Evolutionary conservation across 1,284 basidiomycete species (phyloP).

Genomic region (Malassezia dermatis): DNA sequence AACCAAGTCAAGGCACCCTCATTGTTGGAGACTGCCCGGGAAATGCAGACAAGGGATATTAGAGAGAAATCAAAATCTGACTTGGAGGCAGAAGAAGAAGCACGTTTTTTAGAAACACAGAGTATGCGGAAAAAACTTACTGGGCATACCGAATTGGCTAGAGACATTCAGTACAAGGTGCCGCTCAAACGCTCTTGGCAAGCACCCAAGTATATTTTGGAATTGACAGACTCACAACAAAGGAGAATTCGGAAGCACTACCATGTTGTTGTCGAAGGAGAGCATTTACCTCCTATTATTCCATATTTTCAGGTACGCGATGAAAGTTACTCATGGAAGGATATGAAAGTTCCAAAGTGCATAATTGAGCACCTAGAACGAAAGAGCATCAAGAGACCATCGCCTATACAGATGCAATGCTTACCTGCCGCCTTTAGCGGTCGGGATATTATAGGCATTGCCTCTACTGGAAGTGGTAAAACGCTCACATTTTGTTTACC

Average conservation of each 20-base stretch:
- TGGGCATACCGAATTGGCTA: slow-evolving; percentile 80
- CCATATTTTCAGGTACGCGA: slow-evolving; percentile 67
- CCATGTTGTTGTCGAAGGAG: slow-evolving; percentile 83
- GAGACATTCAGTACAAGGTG: slow-evolving; percentile 82
- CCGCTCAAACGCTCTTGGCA: slow-evolving; percentile 79
- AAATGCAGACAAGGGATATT: slow-evolving; percentile 61
- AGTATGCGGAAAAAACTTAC: slow-evolving; percentile 80
- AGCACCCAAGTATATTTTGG: slow-evolving; percentile 71
- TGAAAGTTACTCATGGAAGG: slow-evolving; percentile 48
- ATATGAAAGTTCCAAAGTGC: slow-evolving; percentile 90
- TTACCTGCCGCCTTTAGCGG: slow-evolving; percentile 66
- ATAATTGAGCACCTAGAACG: slow-evolving; percentile 74
- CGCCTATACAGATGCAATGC: slow-evolving; percentile 94
- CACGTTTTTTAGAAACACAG: slow-evolving; percentile 79
- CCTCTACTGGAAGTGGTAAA: slow-evolving; percentile 51
- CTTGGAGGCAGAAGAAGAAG: slow-evolving; percentile 75
- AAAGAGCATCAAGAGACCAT: slow-evolving; percentile 68
- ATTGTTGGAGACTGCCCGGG: slow-evolving; percentile 47
- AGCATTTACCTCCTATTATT: slow-evolving; percentile 86
- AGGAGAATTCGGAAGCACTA: slow-evolving; percentile 71
- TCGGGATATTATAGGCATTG: slow-evolving; percentile 52
- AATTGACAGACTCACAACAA: slow-evolving; percentile 61
- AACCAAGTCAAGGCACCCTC: slow-evolving; percentile 58
- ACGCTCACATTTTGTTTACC: slow-evolving; percentile 51
- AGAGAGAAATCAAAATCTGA: slow-evolving; percentile 60